These are phyloP conservation scores for Nakazawaea ernobii DNA, from an alignment of 805 yeast species.

Conservation along the genomic window DNA sequence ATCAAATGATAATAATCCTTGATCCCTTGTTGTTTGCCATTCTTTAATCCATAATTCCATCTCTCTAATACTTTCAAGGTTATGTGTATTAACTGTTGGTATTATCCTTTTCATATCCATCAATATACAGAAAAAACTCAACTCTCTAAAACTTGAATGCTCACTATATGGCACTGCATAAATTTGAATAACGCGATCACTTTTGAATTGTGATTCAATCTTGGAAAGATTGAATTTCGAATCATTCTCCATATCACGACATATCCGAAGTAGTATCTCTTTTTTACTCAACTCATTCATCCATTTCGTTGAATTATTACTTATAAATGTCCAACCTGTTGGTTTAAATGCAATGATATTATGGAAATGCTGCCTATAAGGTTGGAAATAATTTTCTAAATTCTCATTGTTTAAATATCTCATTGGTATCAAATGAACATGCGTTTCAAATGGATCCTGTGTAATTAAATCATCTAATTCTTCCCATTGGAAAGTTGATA, in stretches of 20 bases:
- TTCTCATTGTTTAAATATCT: slow-evolving; percentile 40
- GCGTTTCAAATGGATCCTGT: slow-evolving; percentile 39
- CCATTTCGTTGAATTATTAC: slow-evolving; percentile 16
- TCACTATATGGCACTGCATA: slow-evolving; percentile 85
- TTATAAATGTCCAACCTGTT: slow-evolving; percentile 81
- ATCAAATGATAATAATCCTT: slow-evolving; percentile 9
- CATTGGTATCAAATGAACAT: slow-evolving; percentile 74
- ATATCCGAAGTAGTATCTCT: slow-evolving; percentile 12
- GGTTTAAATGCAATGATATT: slow-evolving; percentile 73
- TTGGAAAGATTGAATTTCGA: slow-evolving; percentile 17
- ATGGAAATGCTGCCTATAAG: slow-evolving; percentile 41
- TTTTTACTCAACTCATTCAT: slow-evolving; percentile 10
- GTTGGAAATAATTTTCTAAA: slow-evolving; percentile 45
- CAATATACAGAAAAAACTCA: slow-evolving; percentile 55
- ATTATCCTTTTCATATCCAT: slow-evolving; percentile 49
- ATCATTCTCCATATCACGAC: slow-evolving; percentile 1
- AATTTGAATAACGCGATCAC: slow-evolving; percentile 33
- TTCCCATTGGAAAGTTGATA: slow-evolving; percentile 41
- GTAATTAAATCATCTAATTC: slow-evolving; percentile 33
- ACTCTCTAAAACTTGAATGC: slow-evolving; percentile 84
- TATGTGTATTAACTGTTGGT: slow-evolving; percentile 67
- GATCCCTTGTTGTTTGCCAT: slow-evolving; percentile 22
- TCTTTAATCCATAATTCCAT: slow-evolving; percentile 29
- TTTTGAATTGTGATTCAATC: slow-evolving; percentile 27
- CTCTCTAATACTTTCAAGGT: slow-evolving; percentile 19